phyloP scores from a whole-genome alignment of 2,329 filamentous ascomycete genomes.

The Fusarium proliferatum region DNA sequence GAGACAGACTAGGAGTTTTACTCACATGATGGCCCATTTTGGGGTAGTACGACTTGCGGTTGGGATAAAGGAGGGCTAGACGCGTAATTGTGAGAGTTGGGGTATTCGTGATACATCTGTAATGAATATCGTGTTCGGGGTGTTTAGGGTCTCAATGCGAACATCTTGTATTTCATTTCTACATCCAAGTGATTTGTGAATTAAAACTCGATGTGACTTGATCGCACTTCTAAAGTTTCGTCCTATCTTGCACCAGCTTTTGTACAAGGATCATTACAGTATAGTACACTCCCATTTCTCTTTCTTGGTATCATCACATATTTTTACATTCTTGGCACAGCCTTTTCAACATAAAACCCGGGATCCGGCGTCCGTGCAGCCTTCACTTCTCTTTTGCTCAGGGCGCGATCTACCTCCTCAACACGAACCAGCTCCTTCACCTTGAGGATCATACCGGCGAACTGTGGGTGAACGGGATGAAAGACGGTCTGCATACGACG shows the following conservation, averaged over 20 bases:
- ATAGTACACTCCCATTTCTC: slow-evolving; percentile 44
- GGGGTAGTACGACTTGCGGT: background rate
- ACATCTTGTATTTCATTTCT: background rate
- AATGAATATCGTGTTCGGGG: slow-evolving; percentile 9
- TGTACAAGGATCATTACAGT: slow-evolving; percentile 47
- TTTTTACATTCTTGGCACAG: slow-evolving; percentile 44
- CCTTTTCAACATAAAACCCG: slow-evolving; percentile 83
- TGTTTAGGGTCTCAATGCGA: slow-evolving; percentile 2
- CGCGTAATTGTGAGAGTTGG: slow-evolving; percentile 34
- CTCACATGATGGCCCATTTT: slow-evolving; percentile 4
- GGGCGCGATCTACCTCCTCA: slow-evolving; percentile 74
- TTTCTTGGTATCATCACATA: background rate
- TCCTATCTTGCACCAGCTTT: slow-evolving; percentile 23
- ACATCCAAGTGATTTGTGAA: background rate
- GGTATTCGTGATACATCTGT: slow-evolving; percentile 22
- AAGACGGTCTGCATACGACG: slow-evolving; percentile 90
- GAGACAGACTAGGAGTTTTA: background rate
- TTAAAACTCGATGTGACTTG: background rate
- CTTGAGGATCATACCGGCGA: slow-evolving; percentile 91
- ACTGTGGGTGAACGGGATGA: slow-evolving; percentile 82
- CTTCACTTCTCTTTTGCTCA: slow-evolving; percentile 76
- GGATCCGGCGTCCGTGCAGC: slow-evolving; percentile 77
- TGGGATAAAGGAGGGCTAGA: slow-evolving; percentile 14
- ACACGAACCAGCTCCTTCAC: slow-evolving; percentile 93
- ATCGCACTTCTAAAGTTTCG: slow-evolving; percentile 10